A percentile compares a stretch with the other conserved stretches of the same genome.
These are phyloP conservation scores for Gracilaria domingensis DNA, from an alignment of 23 red algal species.

Conservation along the genomic window DNA sequence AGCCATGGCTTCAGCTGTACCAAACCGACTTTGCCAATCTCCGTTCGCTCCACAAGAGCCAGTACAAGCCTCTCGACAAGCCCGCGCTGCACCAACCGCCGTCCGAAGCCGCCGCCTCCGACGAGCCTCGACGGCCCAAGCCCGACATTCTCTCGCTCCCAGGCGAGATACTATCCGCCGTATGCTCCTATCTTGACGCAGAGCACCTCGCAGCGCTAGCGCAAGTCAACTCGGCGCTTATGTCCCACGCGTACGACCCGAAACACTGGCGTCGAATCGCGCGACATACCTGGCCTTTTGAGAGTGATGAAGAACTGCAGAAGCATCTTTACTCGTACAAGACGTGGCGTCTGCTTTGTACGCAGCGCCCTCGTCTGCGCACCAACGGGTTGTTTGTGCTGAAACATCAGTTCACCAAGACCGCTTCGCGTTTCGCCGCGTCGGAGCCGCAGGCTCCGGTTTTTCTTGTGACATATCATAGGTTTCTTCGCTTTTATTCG, in stretches of 20 bases:
- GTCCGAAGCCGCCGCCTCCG: neutral
- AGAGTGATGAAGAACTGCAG: neutral
- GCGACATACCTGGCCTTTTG: conserved; percentile 38
- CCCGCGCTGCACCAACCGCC: neutral
- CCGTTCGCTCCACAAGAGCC: neutral
- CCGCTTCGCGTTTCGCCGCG: conserved; percentile 5
- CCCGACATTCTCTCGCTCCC: conserved; percentile 31
- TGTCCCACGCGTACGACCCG: conserved; percentile 51
- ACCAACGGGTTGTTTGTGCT: conserved; percentile 55
- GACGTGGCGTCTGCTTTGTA: conserved; percentile 58
- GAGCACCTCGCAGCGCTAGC: conserved; percentile 36
- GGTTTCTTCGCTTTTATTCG: conserved; percentile 63
- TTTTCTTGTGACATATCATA: conserved; percentile 57
- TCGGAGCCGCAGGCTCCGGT: conserved; percentile 52
- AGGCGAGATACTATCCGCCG: conserved; percentile 16
- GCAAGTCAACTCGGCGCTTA: conserved; percentile 37
- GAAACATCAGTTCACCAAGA: conserved; percentile 67
- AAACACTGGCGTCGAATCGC: conserved; percentile 57
- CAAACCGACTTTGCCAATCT: conserved; percentile 54
- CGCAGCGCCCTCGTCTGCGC: conserved; percentile 56
- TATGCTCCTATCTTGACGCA: conserved; percentile 45
- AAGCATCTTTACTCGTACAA: conserved; percentile 40
- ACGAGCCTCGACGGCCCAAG: neutral
- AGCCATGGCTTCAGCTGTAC: conserved; percentile 62
- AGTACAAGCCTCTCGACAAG: neutral